Base-by-base conservation (phyloP, 768 basidiomycete species). In the Terana coerulea region DNA sequence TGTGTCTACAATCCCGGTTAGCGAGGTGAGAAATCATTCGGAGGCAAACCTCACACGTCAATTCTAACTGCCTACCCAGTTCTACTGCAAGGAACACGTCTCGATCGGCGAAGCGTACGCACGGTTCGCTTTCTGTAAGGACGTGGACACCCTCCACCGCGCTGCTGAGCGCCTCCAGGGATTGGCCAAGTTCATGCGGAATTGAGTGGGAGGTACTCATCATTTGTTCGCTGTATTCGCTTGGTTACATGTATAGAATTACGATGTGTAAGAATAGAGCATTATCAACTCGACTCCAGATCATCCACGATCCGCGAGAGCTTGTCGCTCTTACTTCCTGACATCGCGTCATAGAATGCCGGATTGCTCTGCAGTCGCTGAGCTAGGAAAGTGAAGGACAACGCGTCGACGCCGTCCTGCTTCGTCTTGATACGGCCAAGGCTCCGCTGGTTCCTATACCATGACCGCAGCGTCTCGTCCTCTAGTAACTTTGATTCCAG, bases 111-210 rank as follows among this genome's bases (percentile, higher is more conserved):
- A 95, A 67, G 84, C 75, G 41, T 95, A 86, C 63, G 84, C 80
- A 19, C 81, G 92, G 50, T 98, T 98, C 65, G 87, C 94, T 1
- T 94, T 97, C 75, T 98, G 97, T 77, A 99, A 99, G 65, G 95
- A 98, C 61, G 56, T 83, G 17, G 91, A 90, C 35, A 95, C 92
- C 0, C 76, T 99, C 14, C 78, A 73, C 53, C 73, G 71, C 19
- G 97, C 97, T n/a, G 86, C 83, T 21, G 85, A 89, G 61, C 80
- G 91, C n/a, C 72, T 99, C 17, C 77, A 86, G 66, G 73, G 72
- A 21, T 71, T 99, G 57, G 81, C 78, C 62, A 79, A 90, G 49
- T 95, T 78, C 69, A 69, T 85, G 29, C 54, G 30, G 11, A 24
- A 29, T 22, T 46, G 42, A 52, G 39, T 3, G 7, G 43, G 21